Evolutionary conservation across 371 early-diverging fungal species (phyloP).

Genomic region (Choanephora cucurbitarum): DNA sequence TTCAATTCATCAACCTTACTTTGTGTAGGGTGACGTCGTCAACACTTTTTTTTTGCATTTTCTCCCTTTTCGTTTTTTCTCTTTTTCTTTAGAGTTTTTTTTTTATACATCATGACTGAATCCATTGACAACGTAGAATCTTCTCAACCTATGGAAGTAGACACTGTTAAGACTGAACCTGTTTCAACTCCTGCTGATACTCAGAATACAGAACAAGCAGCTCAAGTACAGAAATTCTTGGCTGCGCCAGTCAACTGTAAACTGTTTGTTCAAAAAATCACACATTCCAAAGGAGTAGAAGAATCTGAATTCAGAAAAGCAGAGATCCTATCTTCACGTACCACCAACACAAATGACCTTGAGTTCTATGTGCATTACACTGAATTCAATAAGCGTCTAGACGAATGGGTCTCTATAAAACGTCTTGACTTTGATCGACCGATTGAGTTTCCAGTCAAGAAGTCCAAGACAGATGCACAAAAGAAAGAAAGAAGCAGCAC

Average conservation of each 20-base stretch:
- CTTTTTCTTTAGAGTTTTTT: background rate
- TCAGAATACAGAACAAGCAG: constrained; percentile 2
- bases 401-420: constrained; percentile 93
- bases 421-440: constrained; percentile 75
- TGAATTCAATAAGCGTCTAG: constrained; percentile 98
- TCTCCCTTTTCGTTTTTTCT: too few species aligned
- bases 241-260: constrained; percentile 60
- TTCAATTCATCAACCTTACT: too few species aligned
- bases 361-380: constrained; percentile 99
- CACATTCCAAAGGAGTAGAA: constrained; percentile 32
- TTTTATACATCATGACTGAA: background rate
- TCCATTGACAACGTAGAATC: background rate
- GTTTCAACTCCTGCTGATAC: background rate
- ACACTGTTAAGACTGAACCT: background rate
- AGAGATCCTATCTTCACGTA: constrained; percentile 92
- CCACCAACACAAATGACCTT: constrained; percentile 41
- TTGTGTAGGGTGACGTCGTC: too few species aligned
- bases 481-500: constrained; percentile 26
- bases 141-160: background rate
- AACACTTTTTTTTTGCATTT: background rate
- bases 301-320: constrained; percentile 77
- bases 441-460: constrained; percentile 67
- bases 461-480: constrained; percentile 55
- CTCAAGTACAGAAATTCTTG: constrained; percentile 31
- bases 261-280: constrained; percentile 71